A percentile compares a stretch with the other conserved stretches of the same genome.
Conservation (phyloP, 345 rosid genomes). For the Murraya koenigii region DNA sequence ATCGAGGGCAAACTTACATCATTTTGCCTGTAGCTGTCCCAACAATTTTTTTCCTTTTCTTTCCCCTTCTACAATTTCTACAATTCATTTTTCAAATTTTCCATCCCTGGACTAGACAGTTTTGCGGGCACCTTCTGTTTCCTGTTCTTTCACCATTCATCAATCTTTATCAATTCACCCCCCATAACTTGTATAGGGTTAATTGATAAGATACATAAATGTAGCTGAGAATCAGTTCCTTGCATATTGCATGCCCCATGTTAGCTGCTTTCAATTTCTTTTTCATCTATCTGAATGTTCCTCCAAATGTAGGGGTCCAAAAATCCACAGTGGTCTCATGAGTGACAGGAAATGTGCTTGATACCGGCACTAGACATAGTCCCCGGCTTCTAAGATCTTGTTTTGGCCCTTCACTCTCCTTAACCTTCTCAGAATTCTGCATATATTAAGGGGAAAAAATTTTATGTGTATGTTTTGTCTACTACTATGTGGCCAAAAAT, state of each 20-base stretch:
- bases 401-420: slow-evolving; percentile 60
- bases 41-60: slow-evolving; percentile 19
- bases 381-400: slow-evolving; percentile 94
- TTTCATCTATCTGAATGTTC: slow-evolving; percentile 68
- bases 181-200: slow-evolving; percentile 37
- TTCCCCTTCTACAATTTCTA: slow-evolving; percentile 1
- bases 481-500: not conserved
- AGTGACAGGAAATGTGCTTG: slow-evolving; percentile 85
- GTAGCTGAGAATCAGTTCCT: slow-evolving; percentile 33
- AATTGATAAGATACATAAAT: slow-evolving; percentile 27
- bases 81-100: slow-evolving; percentile 10
- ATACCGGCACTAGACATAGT: slow-evolving; percentile 82
- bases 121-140: slow-evolving; percentile 12
- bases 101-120: slow-evolving; percentile 11
- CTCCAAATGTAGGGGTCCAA: slow-evolving; percentile 98
- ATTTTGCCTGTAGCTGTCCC: slow-evolving; percentile 31
- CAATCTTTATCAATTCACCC: slow-evolving; percentile 12
- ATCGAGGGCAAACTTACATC: slow-evolving; percentile 18
- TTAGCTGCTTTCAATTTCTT: not conserved
- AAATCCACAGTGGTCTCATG: slow-evolving; percentile 79
- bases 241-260: not conserved
- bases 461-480: not conserved
- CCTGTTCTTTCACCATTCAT: not conserved
- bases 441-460: not conserved
- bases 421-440: slow-evolving; percentile 55